Base-by-base conservation (phyloP, 1,284 basidiomycete species). In the Vanrija sp. region DNA sequence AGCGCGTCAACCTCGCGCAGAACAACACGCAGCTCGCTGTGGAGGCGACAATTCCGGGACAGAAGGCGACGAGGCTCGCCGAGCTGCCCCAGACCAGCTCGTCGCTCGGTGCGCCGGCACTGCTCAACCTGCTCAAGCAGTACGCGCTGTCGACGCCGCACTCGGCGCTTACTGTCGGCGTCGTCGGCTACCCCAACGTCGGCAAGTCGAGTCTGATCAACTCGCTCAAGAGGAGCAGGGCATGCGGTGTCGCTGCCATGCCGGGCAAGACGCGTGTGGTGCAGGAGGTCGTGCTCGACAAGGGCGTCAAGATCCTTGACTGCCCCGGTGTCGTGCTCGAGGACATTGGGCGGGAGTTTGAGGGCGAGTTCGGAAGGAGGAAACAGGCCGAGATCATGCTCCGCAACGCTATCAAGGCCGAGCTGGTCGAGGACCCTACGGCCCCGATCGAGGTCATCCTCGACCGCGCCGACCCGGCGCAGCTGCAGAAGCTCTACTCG, bases 141-240 rank as follows among this genome's bases (percentile, higher is more conserved):
- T 96, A 93, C 75, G 89, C 87, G 57, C 64, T 76, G 4, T 86
- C 86, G 3, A 84, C 81, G 20, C 81, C 85, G 1, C 73, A 83
- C 51, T 73, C 74, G n/a, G 87, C 85, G 53, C 81, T 94, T 44
- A 95, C 92, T 0, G 85, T 98, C 50, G 95, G 95, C 16, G 87
- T 98, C 20, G 90, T 98, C 27, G 95, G 95, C 1, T 95, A 94
- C 69, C 95, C 95, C 4, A 98, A 98, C 75, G 95, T 98, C 51
- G 95, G 95, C 10, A 98, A 98, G 78, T 93, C 89, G 54, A 90
- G 86, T 63, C 72, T 98, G 54, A 97, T 98, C 78, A 98, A 98
- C 75, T 90, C 89, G 48, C 78, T 98, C 50, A 95, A 96, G 76
- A 80, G 94, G 41, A 85, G 84, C 53, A 89, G 92, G 75, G 91